phyloP scores from a whole-genome alignment of 2,329 filamentous ascomycete species.

The Aspergillus ochraceus region DNA sequence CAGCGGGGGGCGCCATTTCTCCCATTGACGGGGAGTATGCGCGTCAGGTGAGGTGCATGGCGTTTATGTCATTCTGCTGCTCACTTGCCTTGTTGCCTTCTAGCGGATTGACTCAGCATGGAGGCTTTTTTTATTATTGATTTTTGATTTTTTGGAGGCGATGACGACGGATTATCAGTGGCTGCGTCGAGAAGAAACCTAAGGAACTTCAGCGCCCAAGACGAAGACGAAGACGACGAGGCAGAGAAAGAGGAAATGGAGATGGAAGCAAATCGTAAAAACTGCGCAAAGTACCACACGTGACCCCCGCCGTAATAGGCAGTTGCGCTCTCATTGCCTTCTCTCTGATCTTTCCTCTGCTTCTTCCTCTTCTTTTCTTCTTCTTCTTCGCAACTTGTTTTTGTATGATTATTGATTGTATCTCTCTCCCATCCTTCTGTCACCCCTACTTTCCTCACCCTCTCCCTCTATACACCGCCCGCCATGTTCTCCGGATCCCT shows the following conservation, averaged over 20 bases:
- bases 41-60: neutral
- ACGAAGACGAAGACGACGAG: neutral
- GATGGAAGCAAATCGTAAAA: neutral
- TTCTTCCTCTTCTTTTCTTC: neutral
- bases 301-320: neutral
- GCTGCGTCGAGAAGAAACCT: neutral
- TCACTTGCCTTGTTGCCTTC: neutral
- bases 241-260: neutral
- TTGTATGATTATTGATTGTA: no score
- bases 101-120: neutral
- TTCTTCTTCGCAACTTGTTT: neutral
- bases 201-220: neutral
- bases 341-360: neutral
- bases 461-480: neutral
- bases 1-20: neutral
- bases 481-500: slow-evolving; percentile 23
- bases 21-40: neutral
- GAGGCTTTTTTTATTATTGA: neutral
- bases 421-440: neutral
- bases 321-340: neutral
- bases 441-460: neutral
- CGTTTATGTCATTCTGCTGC: neutral
- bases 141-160: neutral
- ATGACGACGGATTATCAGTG: neutral
- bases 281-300: neutral